Conservation (phyloP, 495 filamentous ascomycete genomes). For the Sordaria brevicollis region DNA sequence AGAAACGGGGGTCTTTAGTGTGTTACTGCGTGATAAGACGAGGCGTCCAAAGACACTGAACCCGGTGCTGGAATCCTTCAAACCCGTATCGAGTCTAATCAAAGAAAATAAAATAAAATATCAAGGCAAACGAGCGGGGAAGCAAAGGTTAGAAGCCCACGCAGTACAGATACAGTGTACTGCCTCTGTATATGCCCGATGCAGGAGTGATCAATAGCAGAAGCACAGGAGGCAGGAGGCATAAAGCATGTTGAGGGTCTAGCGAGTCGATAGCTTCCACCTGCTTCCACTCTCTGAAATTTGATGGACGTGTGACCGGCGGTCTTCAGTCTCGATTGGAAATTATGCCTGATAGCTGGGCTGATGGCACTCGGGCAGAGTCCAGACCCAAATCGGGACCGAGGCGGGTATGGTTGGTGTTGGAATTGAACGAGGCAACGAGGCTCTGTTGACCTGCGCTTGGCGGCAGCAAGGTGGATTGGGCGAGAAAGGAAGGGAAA, state of each 20-base stretch:
- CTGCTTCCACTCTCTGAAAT: background rate
- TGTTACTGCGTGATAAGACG: background rate
- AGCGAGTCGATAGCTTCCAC: background rate
- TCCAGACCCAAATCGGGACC: background rate
- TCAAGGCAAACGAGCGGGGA: background rate
- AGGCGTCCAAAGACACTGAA: background rate
- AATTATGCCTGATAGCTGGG: background rate
- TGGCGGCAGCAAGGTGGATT: background rate
- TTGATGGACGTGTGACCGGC: background rate
- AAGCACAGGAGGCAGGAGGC: too few relatives aligned
- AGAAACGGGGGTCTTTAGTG: background rate
- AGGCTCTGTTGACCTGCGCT: background rate
- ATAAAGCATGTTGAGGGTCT: background rate
- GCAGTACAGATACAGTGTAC: background rate
- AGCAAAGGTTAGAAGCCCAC: background rate
- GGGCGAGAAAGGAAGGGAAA: background rate
- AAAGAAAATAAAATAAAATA: too few relatives aligned
- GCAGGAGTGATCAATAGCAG: background rate
- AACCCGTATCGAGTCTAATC: background rate
- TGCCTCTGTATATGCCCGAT: background rate
- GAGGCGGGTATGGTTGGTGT: background rate
- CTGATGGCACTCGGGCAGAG: background rate
- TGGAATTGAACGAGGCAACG: background rate
- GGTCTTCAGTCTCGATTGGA: background rate
- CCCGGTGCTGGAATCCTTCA: background rate